Base-by-base conservation (phyloP, 257 asterid species). In the Thymus mandschuricus region DNA sequence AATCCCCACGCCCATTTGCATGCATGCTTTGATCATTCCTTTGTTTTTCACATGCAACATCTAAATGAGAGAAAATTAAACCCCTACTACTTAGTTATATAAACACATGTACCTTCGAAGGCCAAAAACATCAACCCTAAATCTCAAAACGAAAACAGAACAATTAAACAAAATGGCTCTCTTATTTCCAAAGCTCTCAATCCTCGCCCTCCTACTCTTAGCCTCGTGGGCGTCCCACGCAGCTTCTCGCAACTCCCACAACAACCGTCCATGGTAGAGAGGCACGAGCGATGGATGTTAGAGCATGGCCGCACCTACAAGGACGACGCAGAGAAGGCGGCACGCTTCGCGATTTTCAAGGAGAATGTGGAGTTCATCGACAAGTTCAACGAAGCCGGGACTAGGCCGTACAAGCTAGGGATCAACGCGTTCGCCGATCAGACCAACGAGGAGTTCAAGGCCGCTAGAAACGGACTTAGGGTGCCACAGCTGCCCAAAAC, bases 401-500 rank as follows among this genome's bases (percentile, higher is more conserved):
- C 49, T 0, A 67, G 59, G 33, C 29, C 77, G 7, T 82, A 80
- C 73, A 83, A 68, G 48, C 81, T 85, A n/a, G 72, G 76, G 4
- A 15, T 68, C 58, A 85, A 85, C 35, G 70, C 69, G 21, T 85
- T 82, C 68, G 82, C 81, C 5, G 89, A 85, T 76, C 71, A 81
- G 50, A 83, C 85, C 12, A 76, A 76, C 31, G 66, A 77, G n/a
- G 85, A 86, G 46, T 85, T 85, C 29, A 56, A 33, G 27, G 68
- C 75, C 6, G 65, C 81, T 6, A 71, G 54, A 3, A 78, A 63
- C 7, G 86, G 81, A 44, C 82, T 76, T 63, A 77, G 33, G 46
- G 11, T 13, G 69, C 35, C 7, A 0, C 21, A 52, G 10, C 6
- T 69, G 10, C 27, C 62, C 9, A 34, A 30, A 38, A 43, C 7